phyloP scores from a whole-genome alignment of 106 monocot species.

The Allium cepa region DNA sequence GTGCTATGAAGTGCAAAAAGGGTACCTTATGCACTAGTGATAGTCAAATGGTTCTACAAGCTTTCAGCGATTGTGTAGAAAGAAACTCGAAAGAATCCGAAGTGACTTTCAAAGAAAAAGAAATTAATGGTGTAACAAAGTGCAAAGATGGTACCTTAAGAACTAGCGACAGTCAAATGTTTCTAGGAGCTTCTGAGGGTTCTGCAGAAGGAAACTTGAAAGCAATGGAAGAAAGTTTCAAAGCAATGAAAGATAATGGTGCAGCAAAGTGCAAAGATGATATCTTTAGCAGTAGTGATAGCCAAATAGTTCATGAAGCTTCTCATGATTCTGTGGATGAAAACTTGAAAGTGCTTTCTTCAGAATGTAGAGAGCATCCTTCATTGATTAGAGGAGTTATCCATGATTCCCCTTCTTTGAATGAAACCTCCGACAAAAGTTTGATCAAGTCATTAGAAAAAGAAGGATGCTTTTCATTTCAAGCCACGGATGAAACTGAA shows the following conservation, averaged over 20 bases:
- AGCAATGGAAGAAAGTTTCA: too few species aligned
- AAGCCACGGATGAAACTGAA: not conserved
- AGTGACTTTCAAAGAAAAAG: not conserved
- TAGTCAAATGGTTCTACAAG: too few species aligned
- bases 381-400: too few species aligned
- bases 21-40: too few species aligned
- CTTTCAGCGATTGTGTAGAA: too few species aligned
- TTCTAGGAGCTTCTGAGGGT: too few species aligned
- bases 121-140: not conserved
- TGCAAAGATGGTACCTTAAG: not conserved
- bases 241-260: not conserved
- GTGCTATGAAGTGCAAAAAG: too few species aligned
- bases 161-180: too few species aligned
- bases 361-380: not conserved
- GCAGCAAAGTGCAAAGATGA: not conserved
- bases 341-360: slow-evolving; percentile 5
- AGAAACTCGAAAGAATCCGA: too few species aligned
- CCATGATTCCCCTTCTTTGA: slow-evolving; percentile 2
- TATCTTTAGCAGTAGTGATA: not conserved
- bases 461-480: slow-evolving; percentile 21
- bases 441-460: slow-evolving; percentile 2
- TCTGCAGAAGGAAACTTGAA: too few species aligned
- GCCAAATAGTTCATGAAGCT: not conserved
- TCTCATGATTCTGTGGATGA: slow-evolving; percentile 5
- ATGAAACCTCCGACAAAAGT: slow-evolving; percentile 6